Conservation (phyloP, 257 asterid genomes). For the Jaltomata sinuosa region DNA sequence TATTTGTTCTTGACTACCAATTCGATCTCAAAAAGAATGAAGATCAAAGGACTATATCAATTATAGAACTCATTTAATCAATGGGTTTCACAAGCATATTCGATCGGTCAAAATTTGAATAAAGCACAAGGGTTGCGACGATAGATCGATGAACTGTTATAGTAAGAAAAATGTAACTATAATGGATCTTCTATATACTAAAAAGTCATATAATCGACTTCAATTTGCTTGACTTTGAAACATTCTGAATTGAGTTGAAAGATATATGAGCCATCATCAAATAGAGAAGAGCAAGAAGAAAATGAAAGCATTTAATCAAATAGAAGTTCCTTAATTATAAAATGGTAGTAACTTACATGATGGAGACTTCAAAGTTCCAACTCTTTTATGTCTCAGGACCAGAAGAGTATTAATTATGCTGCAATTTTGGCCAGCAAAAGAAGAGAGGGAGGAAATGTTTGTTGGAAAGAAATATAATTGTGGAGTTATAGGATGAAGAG, state of each 20-base stretch:
- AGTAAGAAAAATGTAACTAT: neutral
- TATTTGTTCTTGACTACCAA: neutral
- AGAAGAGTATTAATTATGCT: neutral
- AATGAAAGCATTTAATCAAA: neutral
- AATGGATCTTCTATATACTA: neutral
- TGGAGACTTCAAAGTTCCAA: neutral
- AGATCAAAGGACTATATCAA: neutral
- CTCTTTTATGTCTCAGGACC: neutral
- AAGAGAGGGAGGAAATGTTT: neutral
- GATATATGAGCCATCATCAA: neutral
- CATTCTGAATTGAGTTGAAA: neutral
- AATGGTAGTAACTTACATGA: neutral
- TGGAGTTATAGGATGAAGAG: neutral
- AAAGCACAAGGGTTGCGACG: neutral
- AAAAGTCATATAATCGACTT: neutral
- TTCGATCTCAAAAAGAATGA: neutral
- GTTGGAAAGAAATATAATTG: neutral
- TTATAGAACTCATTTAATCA: neutral
- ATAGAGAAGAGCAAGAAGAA: neutral
- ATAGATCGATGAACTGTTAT: neutral
- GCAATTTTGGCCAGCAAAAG: neutral
- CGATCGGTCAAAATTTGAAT: neutral
- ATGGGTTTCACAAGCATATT: neutral
- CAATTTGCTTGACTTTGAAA: neutral
- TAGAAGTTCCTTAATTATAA: neutral